These are phyloP conservation scores for Scheffersomyces titani DNA, from an alignment of 1,139 yeast species.

Conservation along the genomic window DNA sequence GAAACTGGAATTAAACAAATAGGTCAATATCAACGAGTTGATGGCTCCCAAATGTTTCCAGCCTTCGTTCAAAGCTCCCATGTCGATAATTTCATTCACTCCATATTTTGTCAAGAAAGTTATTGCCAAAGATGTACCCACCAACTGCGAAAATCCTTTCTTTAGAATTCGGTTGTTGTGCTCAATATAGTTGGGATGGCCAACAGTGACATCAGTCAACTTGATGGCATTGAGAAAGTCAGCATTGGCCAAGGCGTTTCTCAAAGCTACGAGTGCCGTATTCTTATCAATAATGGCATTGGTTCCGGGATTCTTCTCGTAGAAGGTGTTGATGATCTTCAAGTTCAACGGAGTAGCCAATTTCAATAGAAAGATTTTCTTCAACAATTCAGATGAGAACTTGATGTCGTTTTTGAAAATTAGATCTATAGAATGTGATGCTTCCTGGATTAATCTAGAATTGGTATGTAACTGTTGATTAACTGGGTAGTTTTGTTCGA, in stretches of 20 bases:
- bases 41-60: constrained; percentile 53
- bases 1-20: constrained; percentile 61
- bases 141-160: constrained; percentile 29
- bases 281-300: constrained; percentile 36
- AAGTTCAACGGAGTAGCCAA: constrained; percentile 32
- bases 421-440: constrained; percentile 9
- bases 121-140: constrained; percentile 34
- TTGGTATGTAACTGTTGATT: constrained; percentile 10
- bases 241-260: constrained; percentile 59
- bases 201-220: constrained; percentile 63
- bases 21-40: constrained; percentile 64
- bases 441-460: constrained; percentile 8
- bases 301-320: constrained; percentile 32
- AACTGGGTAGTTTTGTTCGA: constrained; percentile 6
- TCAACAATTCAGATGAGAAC: constrained; percentile 27
- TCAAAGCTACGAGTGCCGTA: constrained; percentile 61
- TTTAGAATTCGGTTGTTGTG: constrained; percentile 30
- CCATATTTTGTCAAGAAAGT: constrained; percentile 43
- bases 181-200: constrained; percentile 50
- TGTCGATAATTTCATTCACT: constrained; percentile 34
- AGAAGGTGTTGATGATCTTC: constrained; percentile 33
- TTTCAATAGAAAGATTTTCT: constrained; percentile 32
- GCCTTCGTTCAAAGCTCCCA: constrained; percentile 30
- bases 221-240: constrained; percentile 59
- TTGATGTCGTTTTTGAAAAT: constrained; percentile 21